Base-by-base conservation (phyloP, 75 land plant species). In the Larix kaempferi region DNA sequence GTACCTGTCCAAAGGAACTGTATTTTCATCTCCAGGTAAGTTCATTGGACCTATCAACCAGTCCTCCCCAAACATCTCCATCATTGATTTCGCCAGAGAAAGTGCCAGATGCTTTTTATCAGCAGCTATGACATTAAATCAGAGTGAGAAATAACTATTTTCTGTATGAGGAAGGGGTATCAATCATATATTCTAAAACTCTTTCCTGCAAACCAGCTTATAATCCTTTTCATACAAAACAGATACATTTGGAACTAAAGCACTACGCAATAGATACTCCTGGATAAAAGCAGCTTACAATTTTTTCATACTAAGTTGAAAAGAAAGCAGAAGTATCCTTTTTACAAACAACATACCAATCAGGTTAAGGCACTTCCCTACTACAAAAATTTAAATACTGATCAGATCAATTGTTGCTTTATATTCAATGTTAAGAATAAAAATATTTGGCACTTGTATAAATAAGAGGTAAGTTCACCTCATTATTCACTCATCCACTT, bases 1-100 rank as follows among this genome's bases (percentile, higher is more conserved):
- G 19, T 44, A 23, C 97, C 94, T 90, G 77, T 94, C 93, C 80
- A 72, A 71, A 71, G 98, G 98, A 71, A 90, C 37, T 66, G 82
- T 11, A 6, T 76, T 82, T 59, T 82, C 79, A 22, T 71, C 79
- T 56, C 78, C 79, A 65, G 86, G 84, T 37, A 92, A 79, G 19
- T 78, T 77, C 60, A 76, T 81, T 15, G 82, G 74, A 60, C 84
- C 85, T 39, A 90, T 71, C 41, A 94, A 84, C 98, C 98, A 94
- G 26, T 56, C 67, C 29, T 89, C 98, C n/a, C 98, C 93, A 75
- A 82, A 55, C 16, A 94, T 82, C 74, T 92, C 83, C 35, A 92
- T 78, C 81, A 92, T 81, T 12, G 89, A 85, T 59, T 87, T 87
- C 14, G 93, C 90, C 80, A 94, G 64, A 74, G 79, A 76, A 74